Conservation (phyloP, 1,284 basidiomycete genomes). For the Meira nashicola region DNA sequence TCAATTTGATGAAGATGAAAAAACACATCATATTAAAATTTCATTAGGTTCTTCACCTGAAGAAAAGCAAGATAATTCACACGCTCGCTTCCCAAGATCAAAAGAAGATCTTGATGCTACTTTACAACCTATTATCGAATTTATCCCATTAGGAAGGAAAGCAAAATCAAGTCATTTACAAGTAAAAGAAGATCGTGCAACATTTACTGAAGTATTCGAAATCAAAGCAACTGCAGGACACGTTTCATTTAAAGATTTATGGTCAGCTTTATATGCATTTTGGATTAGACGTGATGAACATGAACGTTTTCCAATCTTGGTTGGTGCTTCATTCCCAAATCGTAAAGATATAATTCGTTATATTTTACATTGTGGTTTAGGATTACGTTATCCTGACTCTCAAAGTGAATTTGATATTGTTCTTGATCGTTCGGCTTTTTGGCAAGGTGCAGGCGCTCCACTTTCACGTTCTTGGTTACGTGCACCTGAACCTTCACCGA, state of each 20-base stretch:
- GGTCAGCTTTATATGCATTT: constrained; percentile 27
- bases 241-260: constrained; percentile 8
- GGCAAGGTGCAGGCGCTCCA: constrained; percentile 60
- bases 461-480: constrained; percentile 57
- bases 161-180: constrained; percentile 20
- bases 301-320: constrained; percentile 19
- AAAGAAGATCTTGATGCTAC: constrained; percentile 1
- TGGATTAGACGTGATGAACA: constrained; percentile 25
- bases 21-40: background rate
- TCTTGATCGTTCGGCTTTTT: constrained; percentile 58
- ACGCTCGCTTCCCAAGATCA: background rate
- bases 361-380: constrained; percentile 20
- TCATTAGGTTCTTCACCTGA: background rate
- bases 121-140: background rate
- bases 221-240: constrained; percentile 9
- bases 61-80: background rate
- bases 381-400: constrained; percentile 19
- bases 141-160: constrained; percentile 7
- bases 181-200: constrained; percentile 25
- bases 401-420: constrained; percentile 42
- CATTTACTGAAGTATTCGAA: constrained; percentile 18
- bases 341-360: constrained; percentile 4
- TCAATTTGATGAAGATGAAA: background rate
- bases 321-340: constrained; percentile 5
- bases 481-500: constrained; percentile 32